A percentile compares a stretch with the other conserved stretches of the same genome.
These are phyloP conservation scores for Boletus vermiculosoides DNA, from an alignment of 768 basidiomycete species.

Conservation along the genomic window DNA sequence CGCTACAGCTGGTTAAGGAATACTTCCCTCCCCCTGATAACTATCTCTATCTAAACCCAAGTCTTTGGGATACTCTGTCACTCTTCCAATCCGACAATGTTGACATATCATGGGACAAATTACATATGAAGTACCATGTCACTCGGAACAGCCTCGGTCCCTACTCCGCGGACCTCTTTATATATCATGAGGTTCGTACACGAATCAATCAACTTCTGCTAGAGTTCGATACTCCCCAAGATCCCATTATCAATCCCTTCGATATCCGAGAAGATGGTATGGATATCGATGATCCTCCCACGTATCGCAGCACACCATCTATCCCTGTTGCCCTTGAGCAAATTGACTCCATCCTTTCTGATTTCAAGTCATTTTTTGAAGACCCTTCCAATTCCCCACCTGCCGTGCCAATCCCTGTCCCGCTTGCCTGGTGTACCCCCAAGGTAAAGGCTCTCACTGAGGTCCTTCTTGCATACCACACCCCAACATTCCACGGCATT, in stretches of 20 bases:
- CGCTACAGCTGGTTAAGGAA: conserved; percentile 51
- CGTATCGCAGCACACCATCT: conserved; percentile 9
- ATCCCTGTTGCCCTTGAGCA: conserved; percentile 46
- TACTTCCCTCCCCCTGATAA: conserved; percentile 51
- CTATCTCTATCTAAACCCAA: conserved; percentile 57
- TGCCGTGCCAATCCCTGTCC: conserved; percentile 41
- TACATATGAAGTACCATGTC: conserved; percentile 60
- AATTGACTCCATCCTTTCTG: conserved; percentile 47
- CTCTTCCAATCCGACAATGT: conserved; percentile 36
- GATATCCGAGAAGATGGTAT: conserved; percentile 22
- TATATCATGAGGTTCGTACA: conserved; percentile 58
- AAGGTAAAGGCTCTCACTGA: conserved; percentile 66
- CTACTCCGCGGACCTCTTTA: conserved; percentile 71
- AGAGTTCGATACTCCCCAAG: conserved; percentile 25
- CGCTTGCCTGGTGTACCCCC: conserved; percentile 67
- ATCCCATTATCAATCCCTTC: conserved; percentile 18
- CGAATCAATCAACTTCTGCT: conserved; percentile 43
- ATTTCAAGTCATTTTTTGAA: conserved; percentile 42
- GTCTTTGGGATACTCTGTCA: conserved; percentile 53
- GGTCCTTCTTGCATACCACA: conserved; percentile 54
- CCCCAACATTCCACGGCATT: conserved; percentile 69
- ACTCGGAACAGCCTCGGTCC: conserved; percentile 67
- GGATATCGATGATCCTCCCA: conserved; percentile 29
- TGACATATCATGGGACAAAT: conserved; percentile 55
- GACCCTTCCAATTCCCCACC: conserved; percentile 26